These are phyloP conservation scores for Pseudovirgaria hyperparasitica DNA, from an alignment of 2,329 filamentous ascomycete species.

Conservation along the genomic window DNA sequence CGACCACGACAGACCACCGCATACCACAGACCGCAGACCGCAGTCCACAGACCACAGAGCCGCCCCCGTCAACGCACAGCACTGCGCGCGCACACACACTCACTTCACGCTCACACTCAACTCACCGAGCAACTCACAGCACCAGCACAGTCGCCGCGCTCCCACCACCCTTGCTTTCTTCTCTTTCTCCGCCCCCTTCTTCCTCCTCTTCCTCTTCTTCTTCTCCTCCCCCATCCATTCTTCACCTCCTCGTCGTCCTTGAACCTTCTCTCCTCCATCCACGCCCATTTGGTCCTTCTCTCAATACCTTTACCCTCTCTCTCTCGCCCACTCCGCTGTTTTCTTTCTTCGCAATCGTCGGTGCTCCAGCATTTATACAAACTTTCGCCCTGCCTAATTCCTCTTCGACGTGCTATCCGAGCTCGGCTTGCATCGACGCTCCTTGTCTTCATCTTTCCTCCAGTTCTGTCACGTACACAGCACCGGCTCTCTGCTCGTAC, in stretches of 20 bases:
- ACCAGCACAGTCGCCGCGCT: too few relatives aligned
- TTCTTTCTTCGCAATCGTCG: slow-evolving; percentile 11
- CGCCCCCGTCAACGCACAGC: slow-evolving; percentile 4
- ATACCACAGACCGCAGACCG: too few relatives aligned
- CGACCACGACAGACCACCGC: too few relatives aligned
- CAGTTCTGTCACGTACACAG: slow-evolving; percentile 3
- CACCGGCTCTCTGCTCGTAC: slow-evolving; percentile 12
- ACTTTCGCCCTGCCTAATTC: slow-evolving; percentile 17
- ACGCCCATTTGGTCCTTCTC: slow-evolving; percentile 5
- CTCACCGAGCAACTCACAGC: too few relatives aligned
- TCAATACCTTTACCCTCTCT: slow-evolving; percentile 3
- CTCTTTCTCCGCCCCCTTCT: slow-evolving; percentile 54
- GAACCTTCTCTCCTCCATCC: slow-evolving; percentile 11
- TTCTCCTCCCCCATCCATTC: slow-evolving; percentile 17
- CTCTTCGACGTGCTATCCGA: slow-evolving; percentile 13
- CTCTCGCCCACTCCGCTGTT: slow-evolving; percentile 9
- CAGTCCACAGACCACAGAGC: slow-evolving; percentile 7
- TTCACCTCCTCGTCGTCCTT: slow-evolving; percentile 42
- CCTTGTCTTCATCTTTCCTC: slow-evolving; percentile 6
- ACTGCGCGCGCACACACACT: slow-evolving; percentile 7
- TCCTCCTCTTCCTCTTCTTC: slow-evolving; percentile 36
- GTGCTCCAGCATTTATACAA: slow-evolving; percentile 22
- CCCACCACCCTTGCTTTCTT: slow-evolving; percentile 53
- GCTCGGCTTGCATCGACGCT: slow-evolving; percentile 26
- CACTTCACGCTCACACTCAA: slow-evolving; percentile 8